Base-by-base conservation (phyloP, 2,329 filamentous ascomycete genomes). In the Paecilomyces sp. region DNA sequence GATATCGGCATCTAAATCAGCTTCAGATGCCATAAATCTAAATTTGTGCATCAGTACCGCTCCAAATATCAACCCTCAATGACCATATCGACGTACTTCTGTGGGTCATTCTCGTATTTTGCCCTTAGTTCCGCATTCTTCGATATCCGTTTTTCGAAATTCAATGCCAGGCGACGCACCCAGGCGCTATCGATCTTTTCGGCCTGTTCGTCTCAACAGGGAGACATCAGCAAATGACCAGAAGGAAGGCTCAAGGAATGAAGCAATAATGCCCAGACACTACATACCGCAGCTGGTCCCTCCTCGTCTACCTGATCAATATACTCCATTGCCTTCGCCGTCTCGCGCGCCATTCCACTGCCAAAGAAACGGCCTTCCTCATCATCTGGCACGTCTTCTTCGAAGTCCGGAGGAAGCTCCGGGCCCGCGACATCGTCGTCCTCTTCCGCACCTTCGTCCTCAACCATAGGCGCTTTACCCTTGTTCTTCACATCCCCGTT, bases 321-420 rank as follows among this genome's bases (percentile, higher is more conserved):
- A 70, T 89, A 97, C 75, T 97, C 90, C 69, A 99, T 83, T 22
- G 94, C 90, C 66, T 92, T 85, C 2, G 87, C 88, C 65, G 95
- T 91, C 65, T 91, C 83, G 60, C 87, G 83, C 28, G 88, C 91
- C 67, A 99, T 88, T 34, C 94, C 94, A 58, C 92, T 90, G 52
- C 93, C 94, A 68, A 97, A 99, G 79, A 99, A 99, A 11, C 94
- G 88, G 0, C 93, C 94, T 64, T 96, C 94, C 57, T 96, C 91
- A 67, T 96, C 92, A 65, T 93, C 90, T 8, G 73, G 79, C 76
- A 83, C 79, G 55, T 85, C 82, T 56, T 83, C 84, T 36, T 82
- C 82, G 28, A 83, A 79, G 63, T 85, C 84, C 6, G 80, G 80
- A 13, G 85, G 82, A 36, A 83, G 76, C 52, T 84, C 80, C 1